phyloP scores from a whole-genome alignment of 352 stramenopile genomes.

The Phytophthora crassamura region DNA sequence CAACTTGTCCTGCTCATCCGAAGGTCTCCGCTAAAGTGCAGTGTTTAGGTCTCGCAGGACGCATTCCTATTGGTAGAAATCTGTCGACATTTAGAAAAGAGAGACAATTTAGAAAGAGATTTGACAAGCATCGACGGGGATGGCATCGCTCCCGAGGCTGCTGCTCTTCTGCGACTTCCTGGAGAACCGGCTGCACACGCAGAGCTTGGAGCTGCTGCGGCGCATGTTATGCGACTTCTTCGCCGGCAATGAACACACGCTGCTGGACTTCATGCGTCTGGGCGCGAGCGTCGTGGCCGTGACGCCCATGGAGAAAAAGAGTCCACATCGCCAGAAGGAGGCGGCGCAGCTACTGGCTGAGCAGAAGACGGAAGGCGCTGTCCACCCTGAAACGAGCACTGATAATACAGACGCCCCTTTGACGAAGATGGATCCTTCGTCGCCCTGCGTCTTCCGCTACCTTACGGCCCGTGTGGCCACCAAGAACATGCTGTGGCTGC shows the following conservation, averaged over 20 bases:
- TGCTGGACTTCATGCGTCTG: slow-evolving; percentile 44
- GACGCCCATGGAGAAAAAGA: slow-evolving; percentile 29
- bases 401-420: too few species aligned
- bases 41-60: too few species aligned
- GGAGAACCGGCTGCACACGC: slow-evolving; percentile 38
- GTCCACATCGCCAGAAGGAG: slow-evolving; percentile 1
- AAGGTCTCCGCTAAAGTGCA: too few species aligned
- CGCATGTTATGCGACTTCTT: slow-evolving; percentile 39
- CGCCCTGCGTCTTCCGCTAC: slow-evolving; percentile 28
- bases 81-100: too few species aligned
- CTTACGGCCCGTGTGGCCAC: slow-evolving; percentile 38
- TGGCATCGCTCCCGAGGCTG: slow-evolving; percentile 15
- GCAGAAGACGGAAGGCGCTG: background rate
- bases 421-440: background rate
- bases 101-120: background rate
- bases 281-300: slow-evolving; percentile 40
- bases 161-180: slow-evolving; percentile 46
- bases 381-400: background rate
- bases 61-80: too few species aligned
- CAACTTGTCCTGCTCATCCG: too few species aligned
- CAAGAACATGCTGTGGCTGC: slow-evolving; percentile 48
- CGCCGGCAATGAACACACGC: slow-evolving; percentile 31
- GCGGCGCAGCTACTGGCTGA: slow-evolving; percentile 25
- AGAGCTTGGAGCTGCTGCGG: slow-evolving; percentile 36
- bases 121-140: slow-evolving; percentile 3